Base-by-base conservation (phyloP, 2,329 filamentous ascomycete species). In the Cladobotryum mycophilum region DNA sequence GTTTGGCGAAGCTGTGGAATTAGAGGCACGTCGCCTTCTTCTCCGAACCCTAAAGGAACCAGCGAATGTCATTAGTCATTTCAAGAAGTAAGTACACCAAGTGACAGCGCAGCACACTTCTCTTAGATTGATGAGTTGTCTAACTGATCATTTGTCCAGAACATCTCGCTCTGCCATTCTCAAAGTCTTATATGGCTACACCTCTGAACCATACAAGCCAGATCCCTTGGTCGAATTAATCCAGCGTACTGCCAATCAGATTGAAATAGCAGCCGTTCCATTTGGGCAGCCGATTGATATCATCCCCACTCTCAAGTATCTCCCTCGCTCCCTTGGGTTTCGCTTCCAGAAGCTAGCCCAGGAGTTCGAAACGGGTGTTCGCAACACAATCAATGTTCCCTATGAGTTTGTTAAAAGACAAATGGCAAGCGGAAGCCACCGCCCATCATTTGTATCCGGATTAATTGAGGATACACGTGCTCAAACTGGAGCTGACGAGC, bases 351-450 rank as follows among this genome's bases (percentile, higher is more conserved):
- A 30, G 9, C 9, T 30, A 11, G 25, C 25, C 25, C 25, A 11
- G 25, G 25, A 30, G 25, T 30, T 30, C 6, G 25, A 30, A 30
- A 30, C 9, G 6, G 25, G 25, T 11, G 8, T 30, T 30, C 25
- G 25, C 25, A 30, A 30, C 9, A 30, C 25, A 11, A 6, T 30
- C 25, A 30, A 7, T 6, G 8, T 30, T 2, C 67, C 67, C 1
- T 68, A 66, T 41, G n/a, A 48, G 0, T 69, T 69, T 38, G 65
- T 67, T 1, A 45, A 47, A 11, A 47, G 47, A 4, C 61, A 67
- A 18, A 64, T 67, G 57, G 48, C 54, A 0, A 49, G 46, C 1
- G 53, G 51, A n/a, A 54, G 35, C 0, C 40, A 56, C 6, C 51
- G 48, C 1, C 48, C 56, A 1, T 68, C 63, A 0, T 67, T 63